A percentile compares a stretch with the other conserved stretches of the same genome.
phyloP scores from a whole-genome alignment of 2,329 filamentous ascomycete species.

The Nigrospora sphaerica region DNA sequence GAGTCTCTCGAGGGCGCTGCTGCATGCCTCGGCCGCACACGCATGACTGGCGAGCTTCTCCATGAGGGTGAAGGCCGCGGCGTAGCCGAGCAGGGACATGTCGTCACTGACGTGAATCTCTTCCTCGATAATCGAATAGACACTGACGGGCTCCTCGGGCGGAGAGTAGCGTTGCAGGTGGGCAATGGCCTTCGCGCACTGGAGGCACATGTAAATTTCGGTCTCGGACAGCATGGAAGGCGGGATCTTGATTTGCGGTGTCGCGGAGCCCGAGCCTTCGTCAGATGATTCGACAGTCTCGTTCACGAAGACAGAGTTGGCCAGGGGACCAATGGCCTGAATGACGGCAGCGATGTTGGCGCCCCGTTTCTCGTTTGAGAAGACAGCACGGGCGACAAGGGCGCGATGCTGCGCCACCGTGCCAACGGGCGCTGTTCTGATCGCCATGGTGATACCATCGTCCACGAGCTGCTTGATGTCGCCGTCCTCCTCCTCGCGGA shows the following conservation, averaged over 20 bases:
- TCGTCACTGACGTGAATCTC: slow-evolving; percentile 29
- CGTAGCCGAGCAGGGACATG: slow-evolving; percentile 53
- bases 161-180: slow-evolving; percentile 40
- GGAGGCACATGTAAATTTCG: slow-evolving; percentile 50
- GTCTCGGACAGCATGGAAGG: slow-evolving; percentile 33
- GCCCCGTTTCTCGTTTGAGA: slow-evolving; percentile 46
- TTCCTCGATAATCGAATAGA: slow-evolving; percentile 41
- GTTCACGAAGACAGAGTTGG: slow-evolving; percentile 23
- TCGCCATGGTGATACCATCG: slow-evolving; percentile 57
- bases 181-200: slow-evolving; percentile 54
- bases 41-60: slow-evolving; percentile 41
- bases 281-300: slow-evolving; percentile 8
- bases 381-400: slow-evolving; percentile 50
- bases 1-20: slow-evolving; percentile 45
- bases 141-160: slow-evolving; percentile 34
- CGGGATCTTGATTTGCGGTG: slow-evolving; percentile 39
- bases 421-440: slow-evolving; percentile 68
- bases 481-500: slow-evolving; percentile 38
- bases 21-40: slow-evolving; percentile 38
- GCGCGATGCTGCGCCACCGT: slow-evolving; percentile 62
- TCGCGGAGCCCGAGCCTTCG: slow-evolving; percentile 10
- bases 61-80: slow-evolving; percentile 52
- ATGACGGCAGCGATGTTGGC: slow-evolving; percentile 50
- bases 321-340: slow-evolving; percentile 39
- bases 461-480: slow-evolving; percentile 26